Evolutionary conservation across 176 grass and related monocot genomes (phyloP).

Genomic region (Oryza meyeriana): DNA sequence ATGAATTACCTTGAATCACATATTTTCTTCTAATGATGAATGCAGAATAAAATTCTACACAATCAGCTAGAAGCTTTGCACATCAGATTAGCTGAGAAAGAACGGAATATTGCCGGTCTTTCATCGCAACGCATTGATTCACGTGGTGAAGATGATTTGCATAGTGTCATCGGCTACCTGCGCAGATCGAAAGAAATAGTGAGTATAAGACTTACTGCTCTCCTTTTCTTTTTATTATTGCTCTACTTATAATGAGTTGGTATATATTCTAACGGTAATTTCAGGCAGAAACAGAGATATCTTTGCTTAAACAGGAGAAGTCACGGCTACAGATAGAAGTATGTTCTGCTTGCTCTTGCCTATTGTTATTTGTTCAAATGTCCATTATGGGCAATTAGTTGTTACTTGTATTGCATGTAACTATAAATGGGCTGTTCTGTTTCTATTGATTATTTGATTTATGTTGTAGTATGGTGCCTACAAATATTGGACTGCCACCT

Average conservation of each 20-base stretch:
- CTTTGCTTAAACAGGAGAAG: slow-evolving; percentile 91
- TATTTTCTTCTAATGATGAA: slow-evolving; percentile 1
- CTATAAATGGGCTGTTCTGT: not conserved
- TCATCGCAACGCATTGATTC: slow-evolving; percentile 53
- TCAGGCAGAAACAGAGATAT: slow-evolving; percentile 97
- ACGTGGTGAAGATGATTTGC: slow-evolving; percentile 72
- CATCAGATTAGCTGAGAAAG: slow-evolving; percentile 85
- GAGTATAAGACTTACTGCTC: slow-evolving; percentile 28
- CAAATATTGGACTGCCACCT: not conserved
- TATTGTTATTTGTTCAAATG: not conserved
- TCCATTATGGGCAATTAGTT: not conserved
- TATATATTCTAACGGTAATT: slow-evolving; percentile 31
- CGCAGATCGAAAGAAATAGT: slow-evolving; percentile 98
- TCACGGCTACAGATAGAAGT: slow-evolving; percentile 82
- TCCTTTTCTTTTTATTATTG: not conserved
- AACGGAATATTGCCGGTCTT: slow-evolving; percentile 57
- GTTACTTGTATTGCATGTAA: not conserved
- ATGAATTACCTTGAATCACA: not conserved
- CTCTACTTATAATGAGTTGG: not conserved
- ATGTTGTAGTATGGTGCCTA: not conserved
- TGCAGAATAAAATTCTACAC: slow-evolving; percentile 92
- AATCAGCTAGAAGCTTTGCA: slow-evolving; percentile 78
- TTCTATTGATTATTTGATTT: not conserved
- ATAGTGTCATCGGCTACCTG: slow-evolving; percentile 76
- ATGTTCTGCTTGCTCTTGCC: slow-evolving; percentile 30